Evolutionary conservation across 2,329 filamentous ascomycete genomes (phyloP).

Genomic region (Colletotrichum sansevieriae): DNA sequence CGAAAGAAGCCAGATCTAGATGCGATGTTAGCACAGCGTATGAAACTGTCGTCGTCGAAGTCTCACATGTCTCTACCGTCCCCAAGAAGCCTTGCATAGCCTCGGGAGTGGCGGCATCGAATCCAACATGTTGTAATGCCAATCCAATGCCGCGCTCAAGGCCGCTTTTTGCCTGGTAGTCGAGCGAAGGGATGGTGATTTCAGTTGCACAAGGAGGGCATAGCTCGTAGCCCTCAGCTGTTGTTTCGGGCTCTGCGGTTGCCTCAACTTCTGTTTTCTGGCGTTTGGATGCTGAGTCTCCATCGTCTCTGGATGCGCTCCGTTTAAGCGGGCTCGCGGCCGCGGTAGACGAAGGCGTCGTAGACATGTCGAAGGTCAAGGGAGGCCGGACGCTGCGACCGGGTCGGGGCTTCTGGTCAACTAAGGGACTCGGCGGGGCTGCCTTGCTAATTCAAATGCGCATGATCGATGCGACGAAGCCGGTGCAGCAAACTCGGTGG

Average conservation of each 20-base stretch:
- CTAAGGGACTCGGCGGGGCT: not conserved
- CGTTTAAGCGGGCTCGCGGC: constrained; percentile 30
- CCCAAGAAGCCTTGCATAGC: constrained; percentile 70
- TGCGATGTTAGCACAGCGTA: constrained; percentile 43
- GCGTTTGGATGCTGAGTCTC: constrained; percentile 9
- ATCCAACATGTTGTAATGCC: constrained; percentile 70
- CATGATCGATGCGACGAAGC: too few relatives aligned
- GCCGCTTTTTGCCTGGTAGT: constrained; percentile 54
- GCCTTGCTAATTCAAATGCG: not conserved
- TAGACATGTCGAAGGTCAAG: constrained; percentile 14
- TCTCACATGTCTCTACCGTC: constrained; percentile 70
- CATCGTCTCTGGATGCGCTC: constrained; percentile 17
- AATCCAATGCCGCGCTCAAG: constrained; percentile 69
- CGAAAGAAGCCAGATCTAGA: constrained; percentile 63
- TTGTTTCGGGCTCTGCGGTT: not conserved
- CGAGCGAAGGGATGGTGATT: constrained; percentile 45
- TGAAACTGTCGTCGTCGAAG: not conserved
- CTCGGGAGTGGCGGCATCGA: constrained; percentile 65
- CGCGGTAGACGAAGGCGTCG: constrained; percentile 17
- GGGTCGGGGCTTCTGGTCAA: not conserved
- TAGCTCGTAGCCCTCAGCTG: constrained; percentile 8
- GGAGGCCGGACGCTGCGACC: not conserved
- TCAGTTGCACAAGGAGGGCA: constrained; percentile 13
- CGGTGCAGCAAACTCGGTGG: too few relatives aligned
- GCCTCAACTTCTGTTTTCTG: constrained; percentile 22